A percentile compares a stretch with the other conserved stretches of the same genome.
These are phyloP conservation scores for Suhomyces prunicola DNA, from an alignment of 805 yeast species.

Conservation along the genomic window DNA sequence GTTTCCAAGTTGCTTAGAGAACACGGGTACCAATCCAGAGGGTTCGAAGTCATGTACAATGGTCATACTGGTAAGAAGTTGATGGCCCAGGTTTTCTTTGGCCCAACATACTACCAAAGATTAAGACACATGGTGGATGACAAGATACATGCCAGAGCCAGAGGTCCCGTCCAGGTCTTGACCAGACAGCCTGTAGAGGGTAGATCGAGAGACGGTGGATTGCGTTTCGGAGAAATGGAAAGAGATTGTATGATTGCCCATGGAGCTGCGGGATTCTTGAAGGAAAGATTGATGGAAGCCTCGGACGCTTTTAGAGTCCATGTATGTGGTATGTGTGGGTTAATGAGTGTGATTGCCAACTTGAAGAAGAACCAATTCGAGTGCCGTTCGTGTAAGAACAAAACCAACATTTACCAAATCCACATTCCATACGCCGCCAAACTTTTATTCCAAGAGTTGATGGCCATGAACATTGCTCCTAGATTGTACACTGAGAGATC, in stretches of 20 bases:
- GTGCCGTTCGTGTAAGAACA: conserved; percentile 97
- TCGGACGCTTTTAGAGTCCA: conserved; percentile 98
- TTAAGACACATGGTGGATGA: conserved; percentile 99
- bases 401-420: conserved; percentile 95
- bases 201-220: conserved; percentile 98
- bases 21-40: conserved; percentile 97
- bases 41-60: conserved; percentile 97
- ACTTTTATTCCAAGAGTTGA: conserved; percentile 94
- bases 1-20: conserved; percentile 88
- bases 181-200: conserved; percentile 99
- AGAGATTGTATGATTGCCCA: conserved; percentile 99
- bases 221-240: conserved; percentile 99
- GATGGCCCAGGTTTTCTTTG: conserved; percentile 98
- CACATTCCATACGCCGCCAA: conserved; percentile 99
- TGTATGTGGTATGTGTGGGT: conserved; percentile 96
- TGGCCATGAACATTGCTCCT: conserved; percentile 99
- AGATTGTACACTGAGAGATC: conserved; percentile 93
- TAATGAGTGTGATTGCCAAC: conserved; percentile 97
- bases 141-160: conserved; percentile 97
- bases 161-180: conserved; percentile 97
- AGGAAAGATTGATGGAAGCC: conserved; percentile 98
- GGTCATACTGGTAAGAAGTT: conserved; percentile 98
- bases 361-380: conserved; percentile 96
- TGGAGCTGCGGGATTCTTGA: conserved; percentile 97
- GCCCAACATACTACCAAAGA: conserved; percentile 99